These are phyloP conservation scores for Sparassis latifolia DNA, from an alignment of 1,284 basidiomycete species.

Conservation along the genomic window DNA sequence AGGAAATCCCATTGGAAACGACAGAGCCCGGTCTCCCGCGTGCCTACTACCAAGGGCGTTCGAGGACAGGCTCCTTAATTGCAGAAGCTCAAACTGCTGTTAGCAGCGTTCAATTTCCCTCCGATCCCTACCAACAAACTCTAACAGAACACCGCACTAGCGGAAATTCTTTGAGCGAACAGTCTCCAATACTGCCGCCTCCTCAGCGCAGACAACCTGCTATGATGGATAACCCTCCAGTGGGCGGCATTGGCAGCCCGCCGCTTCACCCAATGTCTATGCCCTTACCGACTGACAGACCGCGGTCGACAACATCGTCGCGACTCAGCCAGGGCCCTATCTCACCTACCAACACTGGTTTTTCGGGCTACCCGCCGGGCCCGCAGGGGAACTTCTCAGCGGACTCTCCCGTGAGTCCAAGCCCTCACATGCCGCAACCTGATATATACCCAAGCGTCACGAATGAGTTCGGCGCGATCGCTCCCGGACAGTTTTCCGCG, in stretches of 20 bases:
- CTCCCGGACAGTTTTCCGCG: conserved; percentile 9
- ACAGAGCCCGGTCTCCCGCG: conserved; percentile 81
- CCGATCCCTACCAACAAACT: conserved; percentile 28
- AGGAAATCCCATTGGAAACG: conserved; percentile 78
- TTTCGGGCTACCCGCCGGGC: neutral
- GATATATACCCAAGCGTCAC: conserved; percentile 4
- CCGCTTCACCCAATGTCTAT: neutral
- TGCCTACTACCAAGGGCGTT: conserved; percentile 62
- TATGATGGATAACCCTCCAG: neutral
- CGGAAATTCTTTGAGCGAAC: neutral
- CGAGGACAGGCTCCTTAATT: conserved; percentile 55
- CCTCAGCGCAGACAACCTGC: conserved; percentile 1
- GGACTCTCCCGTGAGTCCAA: conserved; percentile 4
- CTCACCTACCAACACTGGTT: neutral
- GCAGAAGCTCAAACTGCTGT: conserved; percentile 59
- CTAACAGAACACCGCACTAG: conserved; percentile 1
- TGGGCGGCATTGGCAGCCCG: neutral
- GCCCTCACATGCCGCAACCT: neutral
- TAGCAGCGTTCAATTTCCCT: conserved; percentile 46
- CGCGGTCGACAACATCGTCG: neutral
- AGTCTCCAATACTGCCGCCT: conserved; percentile 5
- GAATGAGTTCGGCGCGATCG: conserved; percentile 22
- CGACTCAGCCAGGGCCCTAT: neutral
- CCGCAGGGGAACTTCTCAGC: conserved; percentile 1
- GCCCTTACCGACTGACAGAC: neutral